Evolutionary conservation across 257 asterid species (phyloP), one percentile per base, ranked within the genome.

Genomic region (Gentiana straminea): DNA sequence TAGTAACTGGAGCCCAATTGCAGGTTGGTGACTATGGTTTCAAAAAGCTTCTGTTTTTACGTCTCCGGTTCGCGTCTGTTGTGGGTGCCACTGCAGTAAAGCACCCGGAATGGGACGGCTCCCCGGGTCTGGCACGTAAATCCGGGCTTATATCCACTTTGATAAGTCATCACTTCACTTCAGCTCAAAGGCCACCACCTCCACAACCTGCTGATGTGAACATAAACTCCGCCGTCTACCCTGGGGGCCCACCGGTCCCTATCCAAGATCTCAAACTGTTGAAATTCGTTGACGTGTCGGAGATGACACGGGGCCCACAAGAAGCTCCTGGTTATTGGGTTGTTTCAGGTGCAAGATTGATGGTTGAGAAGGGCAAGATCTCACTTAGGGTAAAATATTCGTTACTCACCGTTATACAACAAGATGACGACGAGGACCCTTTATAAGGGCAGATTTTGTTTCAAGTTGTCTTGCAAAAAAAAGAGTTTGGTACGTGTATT

Each of bases 291-390:
- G 98, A 92, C 70, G 81, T 90, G 3, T 73, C 93, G 13, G 97
- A 92, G 79, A 92, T 92, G 97, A 80, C 81, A 0, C 71, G 98
- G 64, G 98, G 98, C 10, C 95, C 98, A 13, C 97, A 83, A 57
- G 97, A 88, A 55, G 77, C 88, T 3, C 97, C 98, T 0, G 98
- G 98, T 49, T 92, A 92, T 75, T 92, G 98, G 98, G 89, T 92
- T 41, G 97, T 81, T 67, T 92, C 98, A 0, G 98, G 98, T 49
- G 97, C 98, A 6, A 81, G 93, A 46, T 89, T 92, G 61, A 70
- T 92, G 67, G 97, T 88, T 52, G 98, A 92, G 55, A 79, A 85
- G 71, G 97, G 98, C 55, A 81, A 74, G 72, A 85, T 92, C 64
- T 92, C 95, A 41, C 65, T 92, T 41, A 75, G 79, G 79, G 98